A percentile compares a stretch with the other conserved stretches of the same genome.
Conservation (phyloP, 1,139 yeast genomes). For the Candida glucosophila region DNA sequence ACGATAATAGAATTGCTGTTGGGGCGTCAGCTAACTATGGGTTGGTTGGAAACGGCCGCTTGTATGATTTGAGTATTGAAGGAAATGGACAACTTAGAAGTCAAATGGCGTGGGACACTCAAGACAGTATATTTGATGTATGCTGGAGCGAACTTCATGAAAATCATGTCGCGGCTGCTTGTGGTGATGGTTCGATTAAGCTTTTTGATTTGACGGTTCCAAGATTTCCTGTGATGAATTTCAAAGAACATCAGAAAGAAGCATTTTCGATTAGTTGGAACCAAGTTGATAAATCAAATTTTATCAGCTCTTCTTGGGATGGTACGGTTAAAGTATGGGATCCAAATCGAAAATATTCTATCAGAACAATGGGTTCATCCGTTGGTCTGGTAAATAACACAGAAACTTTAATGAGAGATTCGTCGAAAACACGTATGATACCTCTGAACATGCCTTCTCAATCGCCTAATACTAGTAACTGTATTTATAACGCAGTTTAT, state of each 20-base stretch:
- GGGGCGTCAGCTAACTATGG: slow-evolving; percentile 92
- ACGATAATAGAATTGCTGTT: slow-evolving; percentile 82
- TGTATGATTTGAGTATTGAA: slow-evolving; percentile 60
- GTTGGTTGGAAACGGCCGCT: slow-evolving; percentile 84
- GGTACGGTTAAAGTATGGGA: slow-evolving; percentile 73
- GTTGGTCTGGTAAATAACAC: slow-evolving; percentile 18
- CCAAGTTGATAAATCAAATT: slow-evolving; percentile 60
- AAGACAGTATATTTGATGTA: slow-evolving; percentile 83
- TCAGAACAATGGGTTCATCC: slow-evolving; percentile 47
- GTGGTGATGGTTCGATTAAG: slow-evolving; percentile 86
- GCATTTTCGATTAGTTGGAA: slow-evolving; percentile 90
- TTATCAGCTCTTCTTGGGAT: slow-evolving; percentile 87
- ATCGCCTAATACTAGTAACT: slow-evolving; percentile 29
- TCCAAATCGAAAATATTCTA: slow-evolving; percentile 51
- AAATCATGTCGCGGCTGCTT: slow-evolving; percentile 72
- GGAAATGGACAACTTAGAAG: slow-evolving; percentile 53
- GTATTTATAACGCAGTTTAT: slow-evolving; percentile 72
- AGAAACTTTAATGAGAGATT: slow-evolving; percentile 7
- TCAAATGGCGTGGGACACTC: slow-evolving; percentile 70
- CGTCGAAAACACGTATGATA: slow-evolving; percentile 15
- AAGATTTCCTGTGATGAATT: slow-evolving; percentile 67
- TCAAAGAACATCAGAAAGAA: slow-evolving; percentile 74
- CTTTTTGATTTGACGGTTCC: slow-evolving; percentile 67
- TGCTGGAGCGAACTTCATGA: slow-evolving; percentile 91
- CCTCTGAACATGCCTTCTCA: slow-evolving; percentile 17